Percentiles rank a stretch among this genome's conserved stretches.
phyloP scores from a whole-genome alignment of 805 yeast genomes.

The Saccharomyces cerevisiae region DNA sequence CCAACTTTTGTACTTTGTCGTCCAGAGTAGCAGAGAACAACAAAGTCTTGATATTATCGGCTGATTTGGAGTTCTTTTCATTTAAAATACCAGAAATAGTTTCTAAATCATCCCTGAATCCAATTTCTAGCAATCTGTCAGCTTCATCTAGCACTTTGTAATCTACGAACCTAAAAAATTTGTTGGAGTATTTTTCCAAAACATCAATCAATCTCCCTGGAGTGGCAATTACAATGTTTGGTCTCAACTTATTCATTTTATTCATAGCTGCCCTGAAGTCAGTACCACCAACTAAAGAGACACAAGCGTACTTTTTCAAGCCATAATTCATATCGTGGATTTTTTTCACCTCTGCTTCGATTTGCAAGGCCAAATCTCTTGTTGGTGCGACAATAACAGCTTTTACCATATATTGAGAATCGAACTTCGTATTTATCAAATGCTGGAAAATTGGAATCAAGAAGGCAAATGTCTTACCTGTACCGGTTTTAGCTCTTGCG shows the following conservation, averaged over 20 bases:
- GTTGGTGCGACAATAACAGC: conserved; percentile 80
- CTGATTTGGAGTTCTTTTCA: conserved; percentile 25
- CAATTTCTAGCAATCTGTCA: conserved; percentile 74
- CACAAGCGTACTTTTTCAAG: conserved; percentile 32
- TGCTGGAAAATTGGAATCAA: conserved; percentile 71
- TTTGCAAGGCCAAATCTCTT: conserved; percentile 83
- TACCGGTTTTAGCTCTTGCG: conserved; percentile 89
- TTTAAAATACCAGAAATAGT: conserved; percentile 46
- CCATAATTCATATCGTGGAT: conserved; percentile 30
- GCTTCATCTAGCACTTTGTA: conserved; percentile 85
- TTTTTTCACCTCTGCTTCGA: conserved; percentile 53
- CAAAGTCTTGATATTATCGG: conserved; percentile 48
- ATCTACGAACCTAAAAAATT: conserved; percentile 45
- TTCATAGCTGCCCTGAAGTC: conserved; percentile 33
- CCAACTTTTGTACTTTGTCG: conserved; percentile 55
- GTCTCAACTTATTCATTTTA: conserved; percentile 24
- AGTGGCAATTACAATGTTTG: conserved; percentile 73
- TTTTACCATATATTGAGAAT: conserved; percentile 36
- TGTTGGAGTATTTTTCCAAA: conserved; percentile 38
- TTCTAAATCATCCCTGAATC: conserved; percentile 61
- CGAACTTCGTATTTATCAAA: conserved; percentile 29
- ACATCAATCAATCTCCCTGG: conserved; percentile 79
- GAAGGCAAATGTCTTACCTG: conserved; percentile 89
- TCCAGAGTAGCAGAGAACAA: conserved; percentile 87
- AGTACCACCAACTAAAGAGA: conserved; percentile 64